phyloP scores from a whole-genome alignment of 495 filamentous ascomycete genomes.

The Penicillium arizonense region DNA sequence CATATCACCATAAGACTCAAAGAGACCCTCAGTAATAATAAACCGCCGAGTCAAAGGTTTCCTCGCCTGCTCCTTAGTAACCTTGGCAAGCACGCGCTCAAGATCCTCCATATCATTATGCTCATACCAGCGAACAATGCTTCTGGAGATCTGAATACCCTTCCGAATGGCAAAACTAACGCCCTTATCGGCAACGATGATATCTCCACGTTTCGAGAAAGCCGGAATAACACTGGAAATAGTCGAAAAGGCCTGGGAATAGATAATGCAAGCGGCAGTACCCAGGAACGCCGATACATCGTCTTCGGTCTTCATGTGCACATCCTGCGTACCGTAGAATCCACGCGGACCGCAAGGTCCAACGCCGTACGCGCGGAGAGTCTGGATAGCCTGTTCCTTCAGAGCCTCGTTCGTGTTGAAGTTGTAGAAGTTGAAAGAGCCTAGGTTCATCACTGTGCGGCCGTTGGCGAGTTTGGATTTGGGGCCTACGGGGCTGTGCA shows the following conservation, averaged over 20 bases:
- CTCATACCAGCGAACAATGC: slow-evolving; percentile 88
- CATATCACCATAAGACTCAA: slow-evolving; percentile 87
- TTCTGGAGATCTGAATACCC: slow-evolving; percentile 89
- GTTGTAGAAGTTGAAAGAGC: slow-evolving; percentile 96
- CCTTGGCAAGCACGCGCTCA: slow-evolving; percentile 78
- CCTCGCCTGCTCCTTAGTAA: slow-evolving; percentile 80
- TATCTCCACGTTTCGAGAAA: slow-evolving; percentile 94
- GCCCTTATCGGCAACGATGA: slow-evolving; percentile 96
- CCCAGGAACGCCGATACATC: slow-evolving; percentile 90
- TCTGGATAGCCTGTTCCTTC: slow-evolving; percentile 91
- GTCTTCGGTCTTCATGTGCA: slow-evolving; percentile 94
- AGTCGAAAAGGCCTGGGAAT: slow-evolving; percentile 92
- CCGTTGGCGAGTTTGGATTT: slow-evolving; percentile 88
- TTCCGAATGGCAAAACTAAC: slow-evolving; percentile 93
- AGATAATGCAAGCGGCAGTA: slow-evolving; percentile 83
- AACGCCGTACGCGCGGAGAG: slow-evolving; percentile 91
- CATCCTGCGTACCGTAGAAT: slow-evolving; percentile 98
- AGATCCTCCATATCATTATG: slow-evolving; percentile 96
- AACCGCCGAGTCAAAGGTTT: slow-evolving; percentile 92
- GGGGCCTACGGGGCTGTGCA: slow-evolving; percentile 75
- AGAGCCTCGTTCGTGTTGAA: slow-evolving; percentile 87
- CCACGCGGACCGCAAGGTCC: slow-evolving; percentile 94
- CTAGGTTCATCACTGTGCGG: slow-evolving; percentile 86
- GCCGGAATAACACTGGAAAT: slow-evolving; percentile 92
- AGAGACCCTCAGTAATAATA: slow-evolving; percentile 93